These are phyloP conservation scores for Ustilago shanxiensis DNA, from an alignment of 1,284 basidiomycete species.

Conservation along the genomic window DNA sequence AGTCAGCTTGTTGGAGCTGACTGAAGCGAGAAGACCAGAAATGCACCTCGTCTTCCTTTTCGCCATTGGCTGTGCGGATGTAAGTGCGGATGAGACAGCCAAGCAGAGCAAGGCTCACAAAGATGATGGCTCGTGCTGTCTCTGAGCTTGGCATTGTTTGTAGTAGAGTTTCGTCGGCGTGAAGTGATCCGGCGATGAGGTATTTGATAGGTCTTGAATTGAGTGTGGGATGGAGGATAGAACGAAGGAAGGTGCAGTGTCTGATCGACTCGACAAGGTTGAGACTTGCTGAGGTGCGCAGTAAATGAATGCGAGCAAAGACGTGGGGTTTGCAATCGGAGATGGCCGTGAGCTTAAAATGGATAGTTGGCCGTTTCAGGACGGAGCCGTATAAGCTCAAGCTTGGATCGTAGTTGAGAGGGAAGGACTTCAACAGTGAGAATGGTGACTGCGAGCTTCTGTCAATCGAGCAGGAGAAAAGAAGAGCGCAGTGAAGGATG, in stretches of 20 bases:
- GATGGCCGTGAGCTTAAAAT: neutral
- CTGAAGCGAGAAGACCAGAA: slow-evolving; percentile 46
- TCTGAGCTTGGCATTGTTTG: slow-evolving; percentile 42
- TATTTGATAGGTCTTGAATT: neutral
- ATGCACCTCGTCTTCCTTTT: slow-evolving; percentile 45
- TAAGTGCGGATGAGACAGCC: slow-evolving; percentile 51
- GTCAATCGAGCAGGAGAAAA: neutral
- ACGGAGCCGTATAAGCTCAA: neutral
- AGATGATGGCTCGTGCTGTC: slow-evolving; percentile 34
- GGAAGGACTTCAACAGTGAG: neutral
- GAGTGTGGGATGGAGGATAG: too few relatives aligned
- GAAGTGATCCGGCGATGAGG: slow-evolving; percentile 1
- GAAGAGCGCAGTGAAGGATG: neutral
- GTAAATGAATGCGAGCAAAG: slow-evolving; percentile 8
- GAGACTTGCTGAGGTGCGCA: slow-evolving; percentile 6
- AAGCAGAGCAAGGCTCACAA: slow-evolving; percentile 35
- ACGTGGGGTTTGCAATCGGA: slow-evolving; percentile 2
- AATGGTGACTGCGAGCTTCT: neutral
- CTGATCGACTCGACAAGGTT: neutral
- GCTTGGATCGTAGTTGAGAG: neutral
- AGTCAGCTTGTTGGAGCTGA: slow-evolving; percentile 7
- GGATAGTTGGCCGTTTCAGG: neutral
- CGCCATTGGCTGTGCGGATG: slow-evolving; percentile 49
- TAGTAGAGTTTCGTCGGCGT: slow-evolving; percentile 2
- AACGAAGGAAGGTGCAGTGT: too few relatives aligned